These are phyloP conservation scores for Tephrocybe sp. DNA, from an alignment of 768 basidiomycete genomes.

Conservation along the genomic window DNA sequence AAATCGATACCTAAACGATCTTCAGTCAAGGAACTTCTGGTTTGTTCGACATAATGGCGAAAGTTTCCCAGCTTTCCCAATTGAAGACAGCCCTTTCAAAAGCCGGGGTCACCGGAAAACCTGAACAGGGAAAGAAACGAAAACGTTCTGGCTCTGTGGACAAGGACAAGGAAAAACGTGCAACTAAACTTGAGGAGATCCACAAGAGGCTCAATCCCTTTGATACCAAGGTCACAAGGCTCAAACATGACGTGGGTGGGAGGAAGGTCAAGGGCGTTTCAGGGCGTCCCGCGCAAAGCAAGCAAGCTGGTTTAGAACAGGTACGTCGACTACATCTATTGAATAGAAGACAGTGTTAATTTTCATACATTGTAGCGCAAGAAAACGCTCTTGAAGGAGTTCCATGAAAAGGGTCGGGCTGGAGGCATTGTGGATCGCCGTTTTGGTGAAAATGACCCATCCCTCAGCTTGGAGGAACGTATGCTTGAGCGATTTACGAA, in stretches of 20 bases:
- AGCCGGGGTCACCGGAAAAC: conserved; percentile 71
- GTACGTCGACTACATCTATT: conserved; percentile 38
- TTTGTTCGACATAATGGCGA: conserved; percentile 49
- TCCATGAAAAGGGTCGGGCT: conserved; percentile 73
- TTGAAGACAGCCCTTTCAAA: conserved; percentile 82
- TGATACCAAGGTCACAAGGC: conserved; percentile 88
- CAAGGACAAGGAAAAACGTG: conserved; percentile 80
- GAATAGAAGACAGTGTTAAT: neutral
- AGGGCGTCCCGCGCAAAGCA: conserved; percentile 85
- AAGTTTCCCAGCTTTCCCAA: conserved; percentile 88
- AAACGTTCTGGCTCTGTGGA: conserved; percentile 62
- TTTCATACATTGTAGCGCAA: conserved; percentile 56
- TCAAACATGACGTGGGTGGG: conserved; percentile 93
- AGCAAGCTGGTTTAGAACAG: conserved; percentile 88
- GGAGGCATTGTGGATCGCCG: conserved; percentile 92
- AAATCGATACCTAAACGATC: too few species aligned
- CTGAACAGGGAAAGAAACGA: conserved; percentile 63
- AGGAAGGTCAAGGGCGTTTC: conserved; percentile 78
- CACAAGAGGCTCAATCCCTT: conserved; percentile 90
- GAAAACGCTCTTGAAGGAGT: conserved; percentile 87
- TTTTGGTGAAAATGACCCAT: conserved; percentile 93
- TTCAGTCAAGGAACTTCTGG: neutral
- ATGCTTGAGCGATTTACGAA: conserved; percentile 96
- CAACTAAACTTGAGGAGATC: conserved; percentile 80
- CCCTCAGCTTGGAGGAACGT: conserved; percentile 92